These are phyloP conservation scores for Pythium phragmiticola DNA, from an alignment of 352 stramenopile genomes.

Conservation along the genomic window DNA sequence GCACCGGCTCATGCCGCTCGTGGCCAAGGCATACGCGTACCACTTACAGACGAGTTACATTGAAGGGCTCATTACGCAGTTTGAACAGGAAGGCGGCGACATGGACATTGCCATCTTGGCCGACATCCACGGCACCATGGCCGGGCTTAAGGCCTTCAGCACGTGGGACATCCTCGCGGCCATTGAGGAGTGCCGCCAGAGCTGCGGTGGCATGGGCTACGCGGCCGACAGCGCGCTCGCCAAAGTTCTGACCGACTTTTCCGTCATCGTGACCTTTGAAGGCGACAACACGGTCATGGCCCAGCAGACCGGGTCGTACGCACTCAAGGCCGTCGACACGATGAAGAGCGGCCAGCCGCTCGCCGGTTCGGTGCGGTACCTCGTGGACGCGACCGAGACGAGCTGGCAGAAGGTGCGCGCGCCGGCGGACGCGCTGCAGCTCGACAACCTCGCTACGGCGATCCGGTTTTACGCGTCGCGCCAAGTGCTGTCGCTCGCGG, in stretches of 20 bases:
- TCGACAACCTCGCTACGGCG: slow-evolving; percentile 34
- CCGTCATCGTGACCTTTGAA: slow-evolving; percentile 96
- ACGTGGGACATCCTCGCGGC: slow-evolving; percentile 87
- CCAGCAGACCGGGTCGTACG: slow-evolving; percentile 88
- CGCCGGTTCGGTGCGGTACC: slow-evolving; percentile 59
- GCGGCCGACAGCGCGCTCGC: slow-evolving; percentile 89
- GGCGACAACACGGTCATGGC: slow-evolving; percentile 97
- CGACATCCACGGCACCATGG: slow-evolving; percentile 94
- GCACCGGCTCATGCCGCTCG: slow-evolving; percentile 89
- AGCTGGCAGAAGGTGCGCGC: slow-evolving; percentile 35
- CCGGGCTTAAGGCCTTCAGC: slow-evolving; percentile 93
- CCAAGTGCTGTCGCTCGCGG: slow-evolving; percentile 42
- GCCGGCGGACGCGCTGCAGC: slow-evolving; percentile 34
- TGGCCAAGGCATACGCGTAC: slow-evolving; percentile 91
- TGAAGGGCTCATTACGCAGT: slow-evolving; percentile 68
- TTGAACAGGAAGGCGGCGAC: slow-evolving; percentile 75
- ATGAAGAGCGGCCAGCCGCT: slow-evolving; percentile 49
- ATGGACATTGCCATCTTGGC: slow-evolving; percentile 66
- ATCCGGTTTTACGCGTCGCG: slow-evolving; percentile 57
- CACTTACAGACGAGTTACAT: slow-evolving; percentile 91
- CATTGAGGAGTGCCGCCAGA: slow-evolving; percentile 94
- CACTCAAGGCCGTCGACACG: slow-evolving; percentile 60
- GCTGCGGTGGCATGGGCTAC: slow-evolving; percentile 95
- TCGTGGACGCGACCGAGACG: slow-evolving; percentile 30
- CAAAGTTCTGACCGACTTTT: slow-evolving; percentile 91